These are phyloP conservation scores for Monosiga brevicollis DNA, from an alignment of 78 protist genomes.

Conservation along the genomic window DNA sequence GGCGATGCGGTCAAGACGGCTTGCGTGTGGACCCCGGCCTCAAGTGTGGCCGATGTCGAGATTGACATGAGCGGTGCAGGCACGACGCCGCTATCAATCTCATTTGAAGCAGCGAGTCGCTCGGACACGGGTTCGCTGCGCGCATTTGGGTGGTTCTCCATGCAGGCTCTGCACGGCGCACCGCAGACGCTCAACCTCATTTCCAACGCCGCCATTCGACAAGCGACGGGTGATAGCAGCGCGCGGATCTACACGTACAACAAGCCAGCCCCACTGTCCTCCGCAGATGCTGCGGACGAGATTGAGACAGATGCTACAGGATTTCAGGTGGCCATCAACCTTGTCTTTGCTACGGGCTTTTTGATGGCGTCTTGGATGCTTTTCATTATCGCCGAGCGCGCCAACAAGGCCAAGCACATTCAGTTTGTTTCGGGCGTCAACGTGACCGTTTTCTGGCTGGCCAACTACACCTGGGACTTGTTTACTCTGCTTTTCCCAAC, in stretches of 20 bases:
- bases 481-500: not conserved
- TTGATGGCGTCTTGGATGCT: not conserved
- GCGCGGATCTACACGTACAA: not conserved
- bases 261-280: not conserved
- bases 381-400: conserved; percentile 18
- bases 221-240: not conserved
- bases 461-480: conserved; percentile 20
- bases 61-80: no score
- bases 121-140: not conserved
- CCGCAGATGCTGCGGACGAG: not conserved
- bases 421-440: conserved; percentile 41
- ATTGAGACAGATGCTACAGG: not conserved
- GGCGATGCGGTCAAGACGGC: no score
- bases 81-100: not conserved
- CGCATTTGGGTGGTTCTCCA: not conserved
- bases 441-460: conserved; percentile 4
- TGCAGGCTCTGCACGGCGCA: not conserved
- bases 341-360: not conserved
- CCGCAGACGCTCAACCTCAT: not conserved
- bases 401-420: conserved; percentile 27
- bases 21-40: no score
- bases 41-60: no score
- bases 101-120: not conserved
- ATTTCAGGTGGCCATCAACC: not conserved
- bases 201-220: no score